These are phyloP conservation scores for Middelhovenomyces tepae DNA, from an alignment of 805 yeast genomes.

Conservation along the genomic window DNA sequence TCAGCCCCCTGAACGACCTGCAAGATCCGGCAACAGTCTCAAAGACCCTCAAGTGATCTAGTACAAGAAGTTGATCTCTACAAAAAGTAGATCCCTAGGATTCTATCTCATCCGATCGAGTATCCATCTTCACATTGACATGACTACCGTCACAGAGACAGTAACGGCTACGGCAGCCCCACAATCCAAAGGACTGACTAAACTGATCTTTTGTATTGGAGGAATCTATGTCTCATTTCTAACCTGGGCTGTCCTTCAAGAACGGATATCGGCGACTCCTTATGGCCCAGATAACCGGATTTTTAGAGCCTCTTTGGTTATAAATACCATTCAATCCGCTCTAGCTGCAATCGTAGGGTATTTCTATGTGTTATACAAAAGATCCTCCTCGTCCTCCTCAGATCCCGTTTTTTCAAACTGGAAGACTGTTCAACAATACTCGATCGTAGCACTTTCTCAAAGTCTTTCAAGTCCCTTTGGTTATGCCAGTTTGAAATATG, in stretches of 20 bases:
- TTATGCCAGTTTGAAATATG: conserved; percentile 65
- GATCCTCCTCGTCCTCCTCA: conserved; percentile 19
- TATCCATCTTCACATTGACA: too few species aligned
- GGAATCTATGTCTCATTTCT: conserved; percentile 85
- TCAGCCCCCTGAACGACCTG: too few species aligned
- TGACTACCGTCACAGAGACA: conserved; percentile 1
- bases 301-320: conserved; percentile 72
- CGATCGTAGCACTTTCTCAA: conserved; percentile 60
- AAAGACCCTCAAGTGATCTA: too few species aligned
- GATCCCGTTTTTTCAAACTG: conserved; percentile 23
- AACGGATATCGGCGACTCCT: conserved; percentile 67
- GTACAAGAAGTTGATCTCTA: too few species aligned
- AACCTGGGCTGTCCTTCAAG: conserved; percentile 90
- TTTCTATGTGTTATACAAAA: conserved; percentile 36
- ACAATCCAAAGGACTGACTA: neutral
- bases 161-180: conserved; percentile 1
- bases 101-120: too few species aligned
- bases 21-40: too few species aligned
- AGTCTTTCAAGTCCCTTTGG: conserved; percentile 79
- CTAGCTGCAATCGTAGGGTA: conserved; percentile 66
- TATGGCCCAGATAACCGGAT: conserved; percentile 49
- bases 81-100: too few species aligned
- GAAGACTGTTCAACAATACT: conserved; percentile 30
- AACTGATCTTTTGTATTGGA: conserved; percentile 27
- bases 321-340: conserved; percentile 64